Evolutionary conservation across 805 yeast genomes (phyloP), one percentile per base, ranked within the genome.

Genomic region (Zygosaccharomyces rouxii): DNA sequence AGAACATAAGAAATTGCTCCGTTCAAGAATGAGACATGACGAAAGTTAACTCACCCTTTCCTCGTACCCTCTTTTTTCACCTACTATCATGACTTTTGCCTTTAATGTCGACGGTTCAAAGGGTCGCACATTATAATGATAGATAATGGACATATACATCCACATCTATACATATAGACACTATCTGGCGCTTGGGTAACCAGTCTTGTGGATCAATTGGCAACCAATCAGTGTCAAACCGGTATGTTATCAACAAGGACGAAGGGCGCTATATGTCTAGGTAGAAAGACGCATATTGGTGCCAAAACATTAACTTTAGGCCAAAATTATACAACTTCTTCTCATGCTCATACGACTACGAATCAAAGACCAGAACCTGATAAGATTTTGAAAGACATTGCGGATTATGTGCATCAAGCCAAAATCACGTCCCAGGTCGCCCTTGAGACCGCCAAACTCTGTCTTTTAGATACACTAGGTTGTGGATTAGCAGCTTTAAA

Each of bases 401-500:
- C 84, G 11, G 62, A 64, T 37, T 79, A 79, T 56, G 72, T 78
- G 21, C 82, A 78, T 61, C 54, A 65, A 48, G 73, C 70, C 60
- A 60, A 71, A 43, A 61, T 77, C 35, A 72, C 69, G 42, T 75
- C 80, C 11, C 60, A 67, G 14, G 59, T 76, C 28, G 84, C 84
- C 5, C 62, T 59, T 44, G 76, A 76, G 48, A 79, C 84, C 7
- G 84, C 84, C 1, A 71, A 73, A 41, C 66, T 77, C 23, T 80
- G 84, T 60, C 63, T 79, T 37, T 62, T 79, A 31, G 84, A 79
- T 56, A 77, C 83, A 3, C 60, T 79, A 25, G 84, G 84, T 5
- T 79, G 83, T 59, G 84, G 83, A 18, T 67, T 79, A 13, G 83
- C 79, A 46, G 83, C 82, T 1, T 66, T 79, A 54, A 75, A 77